A percentile compares a stretch with the other conserved stretches of the same genome.
Evolutionary conservation across 1,284 basidiomycete species (phyloP).

Genomic region (Termitomyces sp.): DNA sequence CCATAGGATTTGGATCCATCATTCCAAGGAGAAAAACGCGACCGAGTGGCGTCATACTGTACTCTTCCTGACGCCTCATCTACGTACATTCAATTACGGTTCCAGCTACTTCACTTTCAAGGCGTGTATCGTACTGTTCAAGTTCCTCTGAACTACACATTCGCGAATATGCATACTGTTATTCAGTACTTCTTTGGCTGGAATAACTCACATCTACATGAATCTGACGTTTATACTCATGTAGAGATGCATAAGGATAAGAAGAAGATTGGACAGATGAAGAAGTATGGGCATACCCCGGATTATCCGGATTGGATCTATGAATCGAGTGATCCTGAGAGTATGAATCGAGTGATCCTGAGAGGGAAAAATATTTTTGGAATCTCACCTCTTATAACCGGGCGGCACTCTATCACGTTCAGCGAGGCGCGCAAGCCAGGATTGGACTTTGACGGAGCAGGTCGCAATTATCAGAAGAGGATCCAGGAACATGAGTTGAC

Average conservation of each 20-base stretch:
- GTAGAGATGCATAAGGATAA: neutral
- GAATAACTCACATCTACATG: neutral
- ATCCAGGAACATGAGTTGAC: constrained; percentile 3
- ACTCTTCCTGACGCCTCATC: neutral
- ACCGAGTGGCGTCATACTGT: neutral
- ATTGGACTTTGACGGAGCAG: neutral
- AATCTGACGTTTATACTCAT: constrained; percentile 1
- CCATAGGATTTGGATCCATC: neutral
- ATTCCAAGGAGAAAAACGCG: neutral
- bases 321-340: neutral
- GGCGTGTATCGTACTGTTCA: neutral
- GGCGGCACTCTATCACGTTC: neutral
- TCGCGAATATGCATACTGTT: constrained; percentile 4
- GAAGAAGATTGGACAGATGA: neutral
- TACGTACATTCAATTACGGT: neutral
- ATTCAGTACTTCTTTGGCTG: constrained; percentile 6
- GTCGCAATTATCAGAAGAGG: neutral
- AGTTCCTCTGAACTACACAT: constrained; percentile 6
- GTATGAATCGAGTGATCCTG: neutral
- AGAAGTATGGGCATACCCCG: neutral
- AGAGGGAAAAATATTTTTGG: neutral
- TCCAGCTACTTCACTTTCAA: neutral
- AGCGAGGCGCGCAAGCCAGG: neutral
- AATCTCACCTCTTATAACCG: neutral
- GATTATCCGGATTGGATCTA: neutral